Evolutionary conservation across 2,329 filamentous ascomycete species (phyloP), one percentile per base, ranked within the genome.

Genomic region (Orbilia javanica): DNA sequence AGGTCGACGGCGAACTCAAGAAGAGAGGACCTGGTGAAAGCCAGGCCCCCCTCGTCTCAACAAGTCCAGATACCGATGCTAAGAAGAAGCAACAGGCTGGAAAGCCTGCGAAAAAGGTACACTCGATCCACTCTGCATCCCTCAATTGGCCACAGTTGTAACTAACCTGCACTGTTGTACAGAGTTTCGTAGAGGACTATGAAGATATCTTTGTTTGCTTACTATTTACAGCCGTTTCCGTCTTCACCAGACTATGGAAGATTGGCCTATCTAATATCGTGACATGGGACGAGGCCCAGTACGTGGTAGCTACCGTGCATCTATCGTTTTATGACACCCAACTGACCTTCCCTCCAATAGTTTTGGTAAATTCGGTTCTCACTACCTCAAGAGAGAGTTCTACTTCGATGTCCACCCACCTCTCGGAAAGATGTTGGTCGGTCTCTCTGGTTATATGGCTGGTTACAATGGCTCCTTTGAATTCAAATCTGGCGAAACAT

Each of bases 391-490:
- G 85, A 93, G 95, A 85, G 96, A 99, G 85, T 97, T 98, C 88
- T 99, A 99, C 88, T 99, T 99, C 86, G 93, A 97, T 88, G 92
- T 96, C 74, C 93, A 97, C 85, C 96, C 96, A 80, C 96, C 96
- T 68, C 90, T 99, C 79, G 96, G 96, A 84, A 99, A 99, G 88
- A 98, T 99, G 90, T 90, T 99, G 71, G 95, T 99, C 82, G 96
- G 96, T 79, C 88, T 99, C 64, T 98, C 96, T 5, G 96, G 96
- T 83, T 97, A 96, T 83, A 88, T 99, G 79, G 96, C 95, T 81
- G 95, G 95, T 81, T 99, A 99, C 88, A 99, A 99, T 87, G 96
- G 96, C 74, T 96, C 95, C 3, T 99, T 99, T 85, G 96, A 99
- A 84, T 99, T 99, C 89, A 99, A 99, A 86, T 98, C 95, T 67